Conservation (phyloP, 208 protist genomes). For the Leishmania mexicana region DNA sequence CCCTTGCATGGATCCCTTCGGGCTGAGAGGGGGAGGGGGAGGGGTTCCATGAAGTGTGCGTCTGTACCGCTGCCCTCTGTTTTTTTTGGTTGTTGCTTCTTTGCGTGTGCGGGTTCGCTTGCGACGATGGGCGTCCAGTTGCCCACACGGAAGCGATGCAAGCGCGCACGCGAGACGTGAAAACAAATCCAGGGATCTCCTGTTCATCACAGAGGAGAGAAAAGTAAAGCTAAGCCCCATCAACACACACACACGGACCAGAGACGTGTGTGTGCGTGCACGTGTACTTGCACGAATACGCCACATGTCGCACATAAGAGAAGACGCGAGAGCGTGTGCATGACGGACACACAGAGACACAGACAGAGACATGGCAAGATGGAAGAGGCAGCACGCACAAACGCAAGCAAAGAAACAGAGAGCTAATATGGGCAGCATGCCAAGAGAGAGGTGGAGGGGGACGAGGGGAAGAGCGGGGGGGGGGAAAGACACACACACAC, state of each 20-base stretch:
- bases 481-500: too few relatives aligned
- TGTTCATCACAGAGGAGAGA: background rate
- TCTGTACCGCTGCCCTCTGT: background rate
- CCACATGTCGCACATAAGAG: too few relatives aligned
- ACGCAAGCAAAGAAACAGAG: background rate
- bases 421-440: background rate
- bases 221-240: background rate
- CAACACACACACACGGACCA: too few relatives aligned
- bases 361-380: background rate
- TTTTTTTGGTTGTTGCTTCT: background rate
- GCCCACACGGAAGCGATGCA: background rate
- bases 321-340: too few relatives aligned
- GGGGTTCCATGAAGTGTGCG: background rate
- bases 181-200: background rate
- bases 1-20: background rate
- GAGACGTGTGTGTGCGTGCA: too few relatives aligned
- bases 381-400: background rate
- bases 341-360: too few relatives aligned
- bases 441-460: background rate
- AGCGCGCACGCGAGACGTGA: background rate
- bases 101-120: background rate
- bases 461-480: too few relatives aligned
- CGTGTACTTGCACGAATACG: too few relatives aligned
- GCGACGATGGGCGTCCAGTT: background rate
- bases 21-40: too few relatives aligned